Evolutionary conservation across 495 filamentous ascomycete species (phyloP), one percentile per base, ranked within the genome.

Genomic region (Penicillium flavigenum): DNA sequence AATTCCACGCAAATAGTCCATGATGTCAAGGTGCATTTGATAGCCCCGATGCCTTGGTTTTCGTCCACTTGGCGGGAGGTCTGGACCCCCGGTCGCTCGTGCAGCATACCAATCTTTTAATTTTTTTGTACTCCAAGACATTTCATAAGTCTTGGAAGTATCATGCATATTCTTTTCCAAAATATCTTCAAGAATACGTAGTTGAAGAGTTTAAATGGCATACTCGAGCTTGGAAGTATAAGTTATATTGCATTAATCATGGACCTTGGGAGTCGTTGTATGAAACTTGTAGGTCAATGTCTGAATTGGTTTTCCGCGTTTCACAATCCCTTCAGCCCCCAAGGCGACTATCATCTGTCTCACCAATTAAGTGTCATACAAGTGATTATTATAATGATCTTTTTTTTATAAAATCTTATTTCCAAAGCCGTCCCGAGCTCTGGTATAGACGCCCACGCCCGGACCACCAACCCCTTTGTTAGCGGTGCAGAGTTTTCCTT

Each of bases 1-100:
- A 61, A 39, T 65, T 47, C 60, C 60, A 63, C 63, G 57, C 56
- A 1, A 32, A 14, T 38, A 56, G 20, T 57, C 42, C 7, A 62
- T 69, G 63, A 69, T 49, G 66, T 69, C 66, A 69, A 26, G 34
- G 49, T 55, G 57, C 61, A 24, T 46, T 58, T 57, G 63, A 60
- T 62, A 63, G 63, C 51, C 63, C 44, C 4, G 51, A 20, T 69
- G 55, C 63, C 66, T 67, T 69, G 63, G 66, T 64, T 63, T 69
- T 27, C 6, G 43, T n/a, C 43, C 38, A 20, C 54, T 41, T 58
- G 59, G 60, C 58, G 38, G 51, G 52, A 46, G 66, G 61, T 59
- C 65, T 47, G 34, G 27, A 44, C 58, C 57, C 56, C 60, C 54
- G 48, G 51, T 61, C 42, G 36, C 52, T 41, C 47, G 29, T 60